Evolutionary conservation across 1,284 basidiomycete genomes (phyloP).

Genomic region (Ustilago xerochloae): DNA sequence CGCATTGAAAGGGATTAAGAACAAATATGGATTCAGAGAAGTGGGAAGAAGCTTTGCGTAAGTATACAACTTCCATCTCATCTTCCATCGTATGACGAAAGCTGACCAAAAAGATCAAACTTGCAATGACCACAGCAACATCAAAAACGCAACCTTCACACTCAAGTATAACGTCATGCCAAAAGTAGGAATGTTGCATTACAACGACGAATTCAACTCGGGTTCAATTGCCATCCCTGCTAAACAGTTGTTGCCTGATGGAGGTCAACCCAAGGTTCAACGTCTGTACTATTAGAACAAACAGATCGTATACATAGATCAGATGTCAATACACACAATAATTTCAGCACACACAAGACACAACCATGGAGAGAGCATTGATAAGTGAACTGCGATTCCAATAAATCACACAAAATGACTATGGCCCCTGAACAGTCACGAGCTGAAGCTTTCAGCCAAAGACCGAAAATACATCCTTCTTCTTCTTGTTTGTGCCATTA

Average conservation of each 20-base stretch:
- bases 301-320: background rate
- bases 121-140: slow-evolving; percentile 32
- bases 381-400: background rate
- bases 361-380: background rate
- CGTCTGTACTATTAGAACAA: slow-evolving; percentile 34
- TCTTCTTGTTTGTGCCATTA: slow-evolving; percentile 6
- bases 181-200: slow-evolving; percentile 77
- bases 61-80: slow-evolving; percentile 66
- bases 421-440: background rate
- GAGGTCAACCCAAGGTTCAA: slow-evolving; percentile 31
- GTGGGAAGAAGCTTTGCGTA: slow-evolving; percentile 81
- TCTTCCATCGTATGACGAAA: background rate
- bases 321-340: no score
- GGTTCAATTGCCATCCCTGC: slow-evolving; percentile 21
- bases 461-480: slow-evolving; percentile 29
- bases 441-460: slow-evolving; percentile 24
- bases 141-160: slow-evolving; percentile 75
- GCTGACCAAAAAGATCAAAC: slow-evolving; percentile 4
- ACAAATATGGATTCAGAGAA: slow-evolving; percentile 87
- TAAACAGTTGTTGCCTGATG: slow-evolving; percentile 19
- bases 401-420: background rate
- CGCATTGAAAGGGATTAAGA: slow-evolving; percentile 74
- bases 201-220: slow-evolving; percentile 33
- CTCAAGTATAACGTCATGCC: slow-evolving; percentile 93
- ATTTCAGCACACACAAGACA: no score